Conservation (phyloP, 2,329 filamentous ascomycete species). For the Ophiostoma piceae region DNA sequence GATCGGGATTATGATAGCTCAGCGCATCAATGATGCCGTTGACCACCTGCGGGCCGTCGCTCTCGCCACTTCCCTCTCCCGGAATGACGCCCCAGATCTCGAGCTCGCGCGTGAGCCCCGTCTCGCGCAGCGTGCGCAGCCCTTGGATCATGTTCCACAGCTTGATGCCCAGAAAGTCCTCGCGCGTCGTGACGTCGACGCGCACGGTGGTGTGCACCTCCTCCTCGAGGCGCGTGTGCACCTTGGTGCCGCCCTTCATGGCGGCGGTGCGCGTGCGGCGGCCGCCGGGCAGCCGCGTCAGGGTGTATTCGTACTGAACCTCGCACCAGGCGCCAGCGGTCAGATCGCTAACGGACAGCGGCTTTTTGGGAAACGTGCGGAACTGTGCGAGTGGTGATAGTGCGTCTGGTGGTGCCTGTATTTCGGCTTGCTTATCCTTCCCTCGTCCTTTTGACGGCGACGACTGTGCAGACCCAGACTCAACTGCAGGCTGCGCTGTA, state of each 20-base stretch:
- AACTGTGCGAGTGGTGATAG: slow-evolving; percentile 68
- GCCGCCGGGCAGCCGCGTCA: slow-evolving; percentile 67
- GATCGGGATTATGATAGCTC: slow-evolving; percentile 69
- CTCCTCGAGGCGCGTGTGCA: slow-evolving; percentile 80
- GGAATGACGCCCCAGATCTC: slow-evolving; percentile 75
- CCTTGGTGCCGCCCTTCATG: slow-evolving; percentile 74
- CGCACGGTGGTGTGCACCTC: slow-evolving; percentile 73
- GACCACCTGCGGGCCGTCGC: slow-evolving; percentile 54
- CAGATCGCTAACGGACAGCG: slow-evolving; percentile 81
- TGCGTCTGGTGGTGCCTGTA: slow-evolving; percentile 28
- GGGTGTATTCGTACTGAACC: slow-evolving; percentile 82
- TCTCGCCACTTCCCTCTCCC: not conserved
- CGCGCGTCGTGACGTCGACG: slow-evolving; percentile 66
- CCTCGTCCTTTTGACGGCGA: too few species aligned
- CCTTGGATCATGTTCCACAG: slow-evolving; percentile 93
- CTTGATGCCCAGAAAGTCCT: slow-evolving; percentile 75
- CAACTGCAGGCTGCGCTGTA: not conserved
- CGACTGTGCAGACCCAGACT: not conserved
- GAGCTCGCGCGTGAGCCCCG: slow-evolving; percentile 67
- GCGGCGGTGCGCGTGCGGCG: slow-evolving; percentile 68
- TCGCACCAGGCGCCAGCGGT: slow-evolving; percentile 93
- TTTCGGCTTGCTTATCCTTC: not conserved
- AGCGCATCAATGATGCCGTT: slow-evolving; percentile 88
- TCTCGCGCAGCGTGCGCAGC: slow-evolving; percentile 64
- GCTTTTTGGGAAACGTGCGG: slow-evolving; percentile 68